Evolutionary conservation across 805 yeast species (phyloP).

Genomic region (Metschnikowia aberdeeniae): DNA sequence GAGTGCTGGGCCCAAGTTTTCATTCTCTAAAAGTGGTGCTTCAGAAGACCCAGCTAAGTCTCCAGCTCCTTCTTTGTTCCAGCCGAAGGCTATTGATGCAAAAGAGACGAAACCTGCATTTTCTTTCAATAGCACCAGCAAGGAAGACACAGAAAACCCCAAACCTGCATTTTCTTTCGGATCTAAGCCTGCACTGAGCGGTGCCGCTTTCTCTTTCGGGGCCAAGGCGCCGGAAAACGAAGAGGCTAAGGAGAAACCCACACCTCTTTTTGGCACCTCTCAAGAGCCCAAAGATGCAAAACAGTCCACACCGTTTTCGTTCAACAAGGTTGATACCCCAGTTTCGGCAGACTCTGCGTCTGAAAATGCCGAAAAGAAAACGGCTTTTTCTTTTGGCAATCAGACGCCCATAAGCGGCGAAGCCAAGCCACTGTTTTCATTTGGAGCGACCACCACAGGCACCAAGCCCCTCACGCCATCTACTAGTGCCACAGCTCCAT

Average conservation of each 20-base stretch:
- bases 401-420: background rate
- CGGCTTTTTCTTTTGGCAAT: conserved; percentile 6
- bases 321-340: background rate
- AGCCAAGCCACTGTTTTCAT: conserved; percentile 17
- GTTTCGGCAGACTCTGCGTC: background rate
- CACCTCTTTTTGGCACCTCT: background rate
- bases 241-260: background rate
- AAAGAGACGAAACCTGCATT: background rate
- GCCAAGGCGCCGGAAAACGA: background rate
- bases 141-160: background rate
- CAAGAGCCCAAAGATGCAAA: background rate
- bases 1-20: background rate
- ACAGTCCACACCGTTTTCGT: conserved; percentile 3
- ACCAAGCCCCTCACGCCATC: background rate
- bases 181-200: background rate
- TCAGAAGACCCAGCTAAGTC: background rate
- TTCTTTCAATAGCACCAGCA: conserved; percentile 4
- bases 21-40: background rate
- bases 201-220: conserved; percentile 1
- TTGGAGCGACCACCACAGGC: conserved; percentile 9
- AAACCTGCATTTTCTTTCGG: conserved; percentile 17
- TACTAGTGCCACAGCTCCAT: conserved; percentile 8
- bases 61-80: background rate
- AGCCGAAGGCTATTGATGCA: background rate
- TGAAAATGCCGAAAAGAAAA: background rate